Evolutionary conservation across 1,284 basidiomycete genomes (phyloP).

Genomic region (Puccinia triticina): DNA sequence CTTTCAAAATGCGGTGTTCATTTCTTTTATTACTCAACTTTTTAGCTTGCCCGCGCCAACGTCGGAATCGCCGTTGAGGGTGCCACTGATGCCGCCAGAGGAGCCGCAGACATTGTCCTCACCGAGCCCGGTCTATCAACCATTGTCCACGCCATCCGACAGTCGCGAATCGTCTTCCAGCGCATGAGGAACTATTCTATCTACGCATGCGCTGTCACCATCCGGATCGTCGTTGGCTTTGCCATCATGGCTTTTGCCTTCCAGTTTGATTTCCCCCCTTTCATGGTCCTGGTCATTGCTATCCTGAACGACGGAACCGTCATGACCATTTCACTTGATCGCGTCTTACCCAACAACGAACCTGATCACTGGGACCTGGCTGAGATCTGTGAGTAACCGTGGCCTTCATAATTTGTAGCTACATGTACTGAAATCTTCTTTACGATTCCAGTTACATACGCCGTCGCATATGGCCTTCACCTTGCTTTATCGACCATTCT

Average conservation of each 20-base stretch:
- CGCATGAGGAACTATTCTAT: conserved; percentile 96
- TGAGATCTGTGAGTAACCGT: conserved; percentile 70
- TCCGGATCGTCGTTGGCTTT: conserved; percentile 52
- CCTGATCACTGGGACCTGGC: conserved; percentile 89
- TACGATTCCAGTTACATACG: conserved; percentile 73
- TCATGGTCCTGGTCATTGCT: conserved; percentile 77
- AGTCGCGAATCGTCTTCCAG: conserved; percentile 94
- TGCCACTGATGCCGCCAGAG: conserved; percentile 91
- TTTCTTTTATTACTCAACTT: conserved; percentile 56
- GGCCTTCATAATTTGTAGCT: no score
- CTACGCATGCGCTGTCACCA: conserved; percentile 56
- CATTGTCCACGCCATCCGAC: conserved; percentile 93
- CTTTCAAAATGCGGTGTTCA: conserved; percentile 59
- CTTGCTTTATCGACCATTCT: conserved; percentile 83
- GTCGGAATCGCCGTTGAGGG: conserved; percentile 75
- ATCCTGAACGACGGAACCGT: conserved; percentile 64
- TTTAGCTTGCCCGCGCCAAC: conserved; percentile 67
- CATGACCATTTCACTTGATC: conserved; percentile 97
- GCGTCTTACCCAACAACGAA: conserved; percentile 86
- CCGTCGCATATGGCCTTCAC: conserved; percentile 91
- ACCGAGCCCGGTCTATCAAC: conserved; percentile 94
- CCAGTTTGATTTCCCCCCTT: conserved; percentile 53
- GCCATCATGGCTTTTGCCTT: conserved; percentile 51
- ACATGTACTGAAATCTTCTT: no score
- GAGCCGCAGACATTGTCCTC: conserved; percentile 91